These are phyloP conservation scores for Blastomyces emzantsi DNA, from an alignment of 2,329 filamentous ascomycete species.

Conservation along the genomic window DNA sequence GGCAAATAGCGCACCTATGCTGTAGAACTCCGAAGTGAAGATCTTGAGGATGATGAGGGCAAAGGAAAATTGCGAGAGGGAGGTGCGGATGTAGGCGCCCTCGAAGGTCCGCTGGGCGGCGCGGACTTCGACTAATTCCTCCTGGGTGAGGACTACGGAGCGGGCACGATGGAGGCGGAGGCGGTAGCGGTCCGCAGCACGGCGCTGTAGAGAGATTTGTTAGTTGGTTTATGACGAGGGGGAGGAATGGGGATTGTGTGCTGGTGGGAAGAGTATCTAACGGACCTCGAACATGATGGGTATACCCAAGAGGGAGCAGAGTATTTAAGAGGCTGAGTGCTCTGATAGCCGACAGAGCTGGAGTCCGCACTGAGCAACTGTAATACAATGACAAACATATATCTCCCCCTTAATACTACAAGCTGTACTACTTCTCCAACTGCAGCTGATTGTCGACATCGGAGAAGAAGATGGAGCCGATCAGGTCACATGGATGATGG, in stretches of 20 bases:
- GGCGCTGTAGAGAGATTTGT: constrained; percentile 37
- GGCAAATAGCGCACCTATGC: constrained; percentile 91
- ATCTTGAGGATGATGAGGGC: constrained; percentile 91
- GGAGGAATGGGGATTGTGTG: neutral
- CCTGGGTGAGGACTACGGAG: constrained; percentile 68
- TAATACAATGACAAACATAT: too few species aligned
- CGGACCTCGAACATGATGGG: constrained; percentile 16
- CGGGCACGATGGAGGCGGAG: constrained; percentile 75
- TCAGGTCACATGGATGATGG: neutral
- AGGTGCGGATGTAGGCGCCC: constrained; percentile 91
- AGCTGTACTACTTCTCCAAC: too few species aligned
- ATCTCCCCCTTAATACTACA: too few species aligned
- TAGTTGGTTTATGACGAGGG: neutral
- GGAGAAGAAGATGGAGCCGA: too few species aligned
- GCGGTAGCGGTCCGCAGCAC: constrained; percentile 65
- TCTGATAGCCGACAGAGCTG: neutral
- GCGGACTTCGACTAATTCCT: constrained; percentile 88
- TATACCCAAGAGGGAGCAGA: neutral
- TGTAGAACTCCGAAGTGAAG: constrained; percentile 93
- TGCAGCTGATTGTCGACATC: too few species aligned
- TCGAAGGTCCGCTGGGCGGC: constrained; percentile 95
- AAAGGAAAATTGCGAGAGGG: constrained; percentile 90
- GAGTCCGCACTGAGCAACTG: neutral
- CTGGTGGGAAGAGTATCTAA: neutral
- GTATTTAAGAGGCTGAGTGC: neutral